A percentile compares a stretch with the other conserved stretches of the same genome.
These are phyloP conservation scores for Solanum chacoense DNA, from an alignment of 305 asterid genomes.

Conservation along the genomic window DNA sequence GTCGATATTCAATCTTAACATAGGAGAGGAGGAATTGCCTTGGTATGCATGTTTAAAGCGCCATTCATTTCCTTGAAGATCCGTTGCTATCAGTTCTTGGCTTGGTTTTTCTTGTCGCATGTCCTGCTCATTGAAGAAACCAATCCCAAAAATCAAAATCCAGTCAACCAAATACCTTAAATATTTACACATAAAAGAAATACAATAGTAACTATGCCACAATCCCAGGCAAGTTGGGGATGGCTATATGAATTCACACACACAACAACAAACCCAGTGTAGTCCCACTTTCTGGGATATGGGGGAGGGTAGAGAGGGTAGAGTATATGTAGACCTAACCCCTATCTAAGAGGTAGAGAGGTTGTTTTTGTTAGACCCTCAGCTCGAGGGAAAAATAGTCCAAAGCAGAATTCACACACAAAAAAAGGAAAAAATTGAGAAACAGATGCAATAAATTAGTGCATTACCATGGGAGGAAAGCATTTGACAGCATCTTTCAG, in stretches of 20 bases:
- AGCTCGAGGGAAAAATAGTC: fast-evolving
- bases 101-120: neutral
- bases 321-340: neutral
- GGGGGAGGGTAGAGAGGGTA: neutral
- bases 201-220: neutral
- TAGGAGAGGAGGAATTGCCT: constrained; percentile 8
- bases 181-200: neutral
- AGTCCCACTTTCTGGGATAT: neutral
- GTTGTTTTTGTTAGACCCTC: neutral
- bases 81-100: constrained; percentile 10
- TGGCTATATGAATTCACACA: neutral
- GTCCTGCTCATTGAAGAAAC: constrained; percentile 3
- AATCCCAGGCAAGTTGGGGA: neutral
- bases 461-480: neutral
- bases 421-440: neutral
- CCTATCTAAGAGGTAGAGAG: neutral
- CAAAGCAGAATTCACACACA: neutral
- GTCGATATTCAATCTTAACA: neutral
- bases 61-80: constrained; percentile 18
- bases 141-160: neutral
- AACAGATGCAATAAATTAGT: neutral
- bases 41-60: constrained; percentile 13
- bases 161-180: neutral
- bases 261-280: neutral
- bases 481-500: neutral